Conservation (phyloP, 345 rosid species). For the Barbarea vulgaris region DNA sequence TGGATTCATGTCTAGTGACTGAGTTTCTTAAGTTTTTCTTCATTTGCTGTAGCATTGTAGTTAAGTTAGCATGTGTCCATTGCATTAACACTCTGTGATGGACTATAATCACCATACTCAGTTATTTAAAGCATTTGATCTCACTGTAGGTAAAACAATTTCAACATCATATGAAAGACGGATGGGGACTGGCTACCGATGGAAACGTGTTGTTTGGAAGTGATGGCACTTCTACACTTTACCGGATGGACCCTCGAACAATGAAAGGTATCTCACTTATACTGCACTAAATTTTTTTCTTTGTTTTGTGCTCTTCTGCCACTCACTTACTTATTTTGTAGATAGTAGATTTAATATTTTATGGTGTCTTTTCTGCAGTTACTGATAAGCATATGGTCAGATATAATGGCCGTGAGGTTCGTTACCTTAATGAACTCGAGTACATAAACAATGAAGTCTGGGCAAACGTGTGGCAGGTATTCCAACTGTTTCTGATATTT, state of each 20-base stretch:
- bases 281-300: constrained; percentile 15
- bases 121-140: neutral
- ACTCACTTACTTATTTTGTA: neutral
- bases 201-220: constrained; percentile 83
- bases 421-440: constrained; percentile 85
- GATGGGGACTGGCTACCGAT: constrained; percentile 97
- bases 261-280: constrained; percentile 55
- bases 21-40: constrained; percentile 1
- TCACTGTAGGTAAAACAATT: constrained; percentile 64
- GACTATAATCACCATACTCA: neutral
- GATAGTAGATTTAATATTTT: neutral
- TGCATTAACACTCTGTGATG: constrained; percentile 5
- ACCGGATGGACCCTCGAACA: constrained; percentile 71
- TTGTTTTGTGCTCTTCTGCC: constrained; percentile 13
- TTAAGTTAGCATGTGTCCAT: neutral
- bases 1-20: constrained; percentile 8
- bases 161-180: constrained; percentile 87
- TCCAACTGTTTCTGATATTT: constrained; percentile 6
- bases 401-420: constrained; percentile 63
- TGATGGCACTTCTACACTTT: constrained; percentile 86
- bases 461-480: constrained; percentile 95
- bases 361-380: constrained; percentile 51
- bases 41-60: neutral
- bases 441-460: constrained; percentile 88
- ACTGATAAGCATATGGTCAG: constrained; percentile 50